Evolutionary conservation across 768 basidiomycete genomes (phyloP), one percentile per base, ranked within the genome.

Genomic region (Crassisporium funariophilum): DNA sequence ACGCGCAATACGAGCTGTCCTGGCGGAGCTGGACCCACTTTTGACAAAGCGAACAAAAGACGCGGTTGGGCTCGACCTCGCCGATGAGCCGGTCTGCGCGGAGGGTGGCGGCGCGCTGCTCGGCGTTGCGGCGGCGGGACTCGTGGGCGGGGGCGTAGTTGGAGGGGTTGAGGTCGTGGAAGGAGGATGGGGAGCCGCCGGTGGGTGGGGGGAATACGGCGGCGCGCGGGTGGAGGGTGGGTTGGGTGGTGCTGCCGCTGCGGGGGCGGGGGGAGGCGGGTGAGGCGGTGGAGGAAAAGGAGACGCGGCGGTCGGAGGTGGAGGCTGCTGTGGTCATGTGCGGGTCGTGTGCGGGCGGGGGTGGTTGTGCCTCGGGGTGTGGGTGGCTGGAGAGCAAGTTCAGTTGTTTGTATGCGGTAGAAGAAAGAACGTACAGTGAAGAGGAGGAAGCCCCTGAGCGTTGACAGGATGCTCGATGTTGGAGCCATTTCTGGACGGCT

Each of bases 1-100:
- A 88, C 42, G 88, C 84, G 54, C 88, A 91, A 61, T 84, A 91
- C 8, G 81, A 79, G 49, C 80, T 82, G 55, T 91, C 88, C 61
- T 88, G 87, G 33, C 88, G 65, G 15, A 91, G 73, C 63, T 90
- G 88, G 1, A 91, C 86, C 88, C 88, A 91, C 64, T 90, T 89
- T 57, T 78, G 73, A 60, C 89, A 91, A 1, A 90, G 64, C 2
- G 74, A 71, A 59, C 88, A 91, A 54, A 89, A 88, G 0, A 90
- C 86, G 21, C 82, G 65, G 55, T 84, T 84, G 0, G 86, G 83
- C 57, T 90, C 87, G 24, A 91, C 88, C 45, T 81, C 75, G 15
- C 75, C 77, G 43, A 89, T 78, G 5, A 88, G 71, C 0, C 67
- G 58, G 63, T 91, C 89, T 1, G 82, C 78, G 5, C 83, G 74